Evolutionary conservation across 257 asterid genomes (phyloP).

Genomic region (Fraxinus anomala): DNA sequence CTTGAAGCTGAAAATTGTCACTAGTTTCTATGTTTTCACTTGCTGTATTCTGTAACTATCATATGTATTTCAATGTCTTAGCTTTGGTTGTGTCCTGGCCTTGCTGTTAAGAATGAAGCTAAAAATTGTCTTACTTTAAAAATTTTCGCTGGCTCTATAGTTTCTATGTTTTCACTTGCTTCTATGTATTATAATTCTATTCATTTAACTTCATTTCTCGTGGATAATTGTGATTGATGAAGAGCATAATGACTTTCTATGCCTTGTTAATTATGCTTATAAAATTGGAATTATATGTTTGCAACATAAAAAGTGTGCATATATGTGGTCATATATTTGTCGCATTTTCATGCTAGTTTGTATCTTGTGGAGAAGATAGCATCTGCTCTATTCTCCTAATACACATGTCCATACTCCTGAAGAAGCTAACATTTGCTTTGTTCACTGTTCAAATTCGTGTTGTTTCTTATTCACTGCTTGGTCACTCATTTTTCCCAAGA

Average conservation of each 20-base stretch:
- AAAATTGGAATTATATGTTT: not conserved
- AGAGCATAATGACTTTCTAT: not conserved
- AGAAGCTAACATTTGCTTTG: not conserved
- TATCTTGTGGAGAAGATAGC: not conserved
- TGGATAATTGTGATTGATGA: not conserved
- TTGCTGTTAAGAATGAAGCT: not conserved
- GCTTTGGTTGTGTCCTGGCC: no score
- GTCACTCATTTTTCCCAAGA: not conserved
- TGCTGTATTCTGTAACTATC: no score
- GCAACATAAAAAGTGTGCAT: not conserved
- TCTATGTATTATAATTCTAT: slow-evolving; percentile 9
- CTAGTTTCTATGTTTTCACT: not conserved
- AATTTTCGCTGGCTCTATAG: not conserved
- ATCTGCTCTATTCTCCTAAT: not conserved
- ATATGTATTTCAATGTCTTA: no score
- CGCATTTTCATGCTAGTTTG: not conserved
- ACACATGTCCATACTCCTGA: not conserved
- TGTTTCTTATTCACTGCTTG: not conserved
- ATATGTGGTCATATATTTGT: not conserved
- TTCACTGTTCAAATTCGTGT: not conserved
- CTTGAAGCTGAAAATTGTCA: slow-evolving; percentile 9
- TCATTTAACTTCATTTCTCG: slow-evolving; percentile 20
- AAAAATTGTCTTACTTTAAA: not conserved
- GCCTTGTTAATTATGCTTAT: not conserved
- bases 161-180: slow-evolving; percentile 11